Evolutionary conservation across 179 eudicot species (phyloP).

Genomic region (Patellifolia procumbens): DNA sequence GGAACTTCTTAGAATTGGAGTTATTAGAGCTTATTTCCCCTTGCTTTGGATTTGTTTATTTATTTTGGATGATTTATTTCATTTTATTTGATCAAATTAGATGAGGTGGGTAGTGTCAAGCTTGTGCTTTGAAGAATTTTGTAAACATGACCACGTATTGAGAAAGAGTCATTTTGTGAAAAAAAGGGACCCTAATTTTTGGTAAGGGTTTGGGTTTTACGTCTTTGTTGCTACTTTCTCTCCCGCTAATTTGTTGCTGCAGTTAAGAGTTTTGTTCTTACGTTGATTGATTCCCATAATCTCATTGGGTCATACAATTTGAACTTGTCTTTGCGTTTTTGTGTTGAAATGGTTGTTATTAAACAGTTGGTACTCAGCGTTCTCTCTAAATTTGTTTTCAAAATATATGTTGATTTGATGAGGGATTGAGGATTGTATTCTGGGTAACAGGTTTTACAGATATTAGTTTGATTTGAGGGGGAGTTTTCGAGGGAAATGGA

Average conservation of each 20-base stretch:
- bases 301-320: not conserved
- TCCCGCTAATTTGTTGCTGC: not conserved
- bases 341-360: not conserved
- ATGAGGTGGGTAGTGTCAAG: no score
- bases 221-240: not conserved
- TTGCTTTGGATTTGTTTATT: no score
- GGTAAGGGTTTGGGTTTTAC: not conserved
- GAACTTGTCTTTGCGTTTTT: no score
- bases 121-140: not conserved
- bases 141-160: no score
- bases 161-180: not conserved
- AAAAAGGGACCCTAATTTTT: not conserved
- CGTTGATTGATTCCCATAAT: not conserved
- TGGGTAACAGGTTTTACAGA: constrained; percentile 22
- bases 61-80: not conserved
- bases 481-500: constrained; percentile 48
- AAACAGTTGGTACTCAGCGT: not conserved
- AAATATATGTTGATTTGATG: not conserved
- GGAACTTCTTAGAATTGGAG: no score
- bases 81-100: not conserved
- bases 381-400: not conserved
- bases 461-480: constrained; percentile 27
- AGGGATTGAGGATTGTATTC: constrained; percentile 13
- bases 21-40: no score
- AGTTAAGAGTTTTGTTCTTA: not conserved